Percentiles rank a stretch among this genome's conserved stretches.
phyloP scores from a whole-genome alignment of 345 rosid species.

The Cardiospermum halicacabum region DNA sequence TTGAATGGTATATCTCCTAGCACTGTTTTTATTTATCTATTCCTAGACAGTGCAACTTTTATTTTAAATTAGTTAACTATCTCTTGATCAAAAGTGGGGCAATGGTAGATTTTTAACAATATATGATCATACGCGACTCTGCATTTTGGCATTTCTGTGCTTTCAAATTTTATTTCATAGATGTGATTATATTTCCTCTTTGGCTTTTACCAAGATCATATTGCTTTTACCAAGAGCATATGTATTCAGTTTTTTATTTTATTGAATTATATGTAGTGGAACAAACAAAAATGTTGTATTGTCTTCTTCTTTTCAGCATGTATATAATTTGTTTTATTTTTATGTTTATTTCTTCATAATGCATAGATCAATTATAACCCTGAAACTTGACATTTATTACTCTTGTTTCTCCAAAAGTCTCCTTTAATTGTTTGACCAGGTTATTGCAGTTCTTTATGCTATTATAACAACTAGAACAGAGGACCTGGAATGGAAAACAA shows the following conservation, averaged over 20 bases:
- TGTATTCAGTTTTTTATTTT: neutral
- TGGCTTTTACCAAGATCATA: neutral
- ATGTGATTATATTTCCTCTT: neutral
- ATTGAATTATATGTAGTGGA: neutral
- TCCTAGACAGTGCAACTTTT: neutral
- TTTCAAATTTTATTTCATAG: neutral
- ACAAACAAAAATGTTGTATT: too few species aligned
- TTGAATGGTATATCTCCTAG: neutral
- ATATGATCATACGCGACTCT: neutral
- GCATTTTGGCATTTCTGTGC: neutral
- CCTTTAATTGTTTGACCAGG: conserved; percentile 25
- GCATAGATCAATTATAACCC: neutral
- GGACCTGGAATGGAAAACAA: conserved; percentile 66
- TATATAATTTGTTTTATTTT: neutral
- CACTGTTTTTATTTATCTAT: neutral
- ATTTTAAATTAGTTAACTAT: neutral
- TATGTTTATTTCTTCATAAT: neutral
- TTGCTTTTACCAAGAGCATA: neutral
- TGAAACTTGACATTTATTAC: neutral
- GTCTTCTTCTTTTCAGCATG: too few species aligned
- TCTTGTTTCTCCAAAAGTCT: neutral
- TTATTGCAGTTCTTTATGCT: conserved; percentile 65
- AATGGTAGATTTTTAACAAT: neutral
- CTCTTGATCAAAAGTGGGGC: neutral
- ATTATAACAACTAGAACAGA: conserved; percentile 52